These are phyloP conservation scores for Salix exigua DNA, from an alignment of 345 rosid genomes.

Conservation along the genomic window DNA sequence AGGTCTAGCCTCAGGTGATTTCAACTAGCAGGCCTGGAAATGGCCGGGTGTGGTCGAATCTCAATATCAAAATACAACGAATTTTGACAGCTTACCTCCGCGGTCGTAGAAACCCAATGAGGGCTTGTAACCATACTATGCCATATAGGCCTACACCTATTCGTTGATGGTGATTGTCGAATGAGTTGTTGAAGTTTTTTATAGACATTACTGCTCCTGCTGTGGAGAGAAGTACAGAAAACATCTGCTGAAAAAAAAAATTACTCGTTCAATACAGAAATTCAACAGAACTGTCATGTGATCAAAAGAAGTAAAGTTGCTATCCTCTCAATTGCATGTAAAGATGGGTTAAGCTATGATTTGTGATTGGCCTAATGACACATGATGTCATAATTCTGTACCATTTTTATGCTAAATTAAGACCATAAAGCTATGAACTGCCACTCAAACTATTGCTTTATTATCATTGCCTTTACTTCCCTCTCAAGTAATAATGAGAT, in stretches of 20 bases:
- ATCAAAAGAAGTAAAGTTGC: neutral
- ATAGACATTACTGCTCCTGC: constrained; percentile 74
- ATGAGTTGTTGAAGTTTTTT: constrained; percentile 66
- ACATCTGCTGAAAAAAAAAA: constrained; percentile 33
- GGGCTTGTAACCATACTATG: constrained; percentile 71
- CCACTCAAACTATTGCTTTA: neutral
- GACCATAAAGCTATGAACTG: neutral
- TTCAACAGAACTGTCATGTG: neutral
- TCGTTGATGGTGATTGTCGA: constrained; percentile 77
- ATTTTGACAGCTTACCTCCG: constrained; percentile 39
- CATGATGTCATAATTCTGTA: neutral
- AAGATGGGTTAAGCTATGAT: neutral
- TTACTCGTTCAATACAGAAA: neutral
- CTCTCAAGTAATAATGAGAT: constrained; percentile 27
- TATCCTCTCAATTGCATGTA: neutral
- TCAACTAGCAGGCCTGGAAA: neutral
- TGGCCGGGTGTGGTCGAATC: neutral
- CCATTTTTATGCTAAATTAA: constrained; percentile 17
- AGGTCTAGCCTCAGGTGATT: neutral
- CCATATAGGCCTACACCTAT: constrained; percentile 64
- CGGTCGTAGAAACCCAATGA: constrained; percentile 59
- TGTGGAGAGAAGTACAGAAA: constrained; percentile 58
- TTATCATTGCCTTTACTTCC: constrained; percentile 27
- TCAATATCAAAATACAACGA: neutral
- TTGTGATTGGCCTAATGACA: neutral